Base-by-base conservation (phyloP, 2,329 filamentous ascomycete genomes). In the Aureobasidium sp. region DNA sequence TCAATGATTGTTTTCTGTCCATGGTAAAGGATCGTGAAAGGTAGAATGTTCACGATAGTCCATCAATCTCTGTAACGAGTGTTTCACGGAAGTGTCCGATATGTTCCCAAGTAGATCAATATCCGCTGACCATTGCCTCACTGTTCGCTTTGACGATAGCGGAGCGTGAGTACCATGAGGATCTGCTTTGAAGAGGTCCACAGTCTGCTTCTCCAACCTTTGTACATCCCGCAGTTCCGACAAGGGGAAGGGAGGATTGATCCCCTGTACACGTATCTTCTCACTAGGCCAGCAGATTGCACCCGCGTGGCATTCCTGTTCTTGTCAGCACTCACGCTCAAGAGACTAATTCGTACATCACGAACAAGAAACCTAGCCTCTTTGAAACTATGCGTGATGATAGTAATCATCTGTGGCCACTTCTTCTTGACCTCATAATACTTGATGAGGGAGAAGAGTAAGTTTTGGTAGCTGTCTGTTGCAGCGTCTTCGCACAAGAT, bases 381-480 rank as follows among this genome's bases (percentile, higher is more conserved):
- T 61, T 80, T 80, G 71, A 80, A 80, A 0, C 76, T 76, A 67
- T 80, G 78, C 2, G 77, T 79, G 34, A 80, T 71, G 36, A 80
- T 67, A 1, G 75, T 76, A 25, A 80, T 69, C 1, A 71, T 69
- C 22, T 69, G 66, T 0, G 78, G 78, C 64, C 78, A 80, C 1
- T 51, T 57, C 4, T 76, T 76, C 1, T 70, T 72, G 2, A 69
- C 69, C 31, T 72, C 70, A 5, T 72, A 69, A 63, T 82, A 84
- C 3, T 79, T 77, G 65, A 87, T 78, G 69, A 96, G 77, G 14
- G 87, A 88, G 71, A 92, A 91, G 17, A 96, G 75, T 5, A 96
- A 76, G 71, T 96, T 96, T 71, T 91, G 87, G 70, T 90, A 93
- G 1, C 88, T 93, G 73, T 97, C 92, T 1, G 93, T 85, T 0